Evolutionary conservation across 805 yeast species (phyloP).

Genomic region (Saccharomyces eubayanus): DNA sequence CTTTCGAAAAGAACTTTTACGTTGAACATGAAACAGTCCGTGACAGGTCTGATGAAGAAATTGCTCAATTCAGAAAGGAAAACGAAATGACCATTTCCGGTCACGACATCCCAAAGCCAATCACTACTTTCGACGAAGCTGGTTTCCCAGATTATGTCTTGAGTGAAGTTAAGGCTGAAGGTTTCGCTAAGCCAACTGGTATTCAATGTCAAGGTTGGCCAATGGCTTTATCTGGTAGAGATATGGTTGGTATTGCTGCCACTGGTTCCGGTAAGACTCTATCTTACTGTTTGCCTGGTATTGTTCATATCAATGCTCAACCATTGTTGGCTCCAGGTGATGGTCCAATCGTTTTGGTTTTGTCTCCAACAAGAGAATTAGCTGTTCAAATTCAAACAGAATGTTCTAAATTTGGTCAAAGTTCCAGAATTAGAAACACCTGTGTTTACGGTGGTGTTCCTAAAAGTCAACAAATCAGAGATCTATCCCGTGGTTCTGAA

Average conservation of each 20-base stretch:
- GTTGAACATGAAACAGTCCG: conserved; percentile 74
- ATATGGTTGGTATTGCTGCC: conserved; percentile 97
- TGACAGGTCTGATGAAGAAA: conserved; percentile 64
- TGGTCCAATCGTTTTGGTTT: conserved; percentile 91
- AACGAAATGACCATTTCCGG: conserved; percentile 84
- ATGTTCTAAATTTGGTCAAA: conserved; percentile 86
- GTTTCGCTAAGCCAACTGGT: conserved; percentile 89
- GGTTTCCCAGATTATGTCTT: conserved; percentile 95
- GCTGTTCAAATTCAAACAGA: conserved; percentile 96
- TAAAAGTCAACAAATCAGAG: conserved; percentile 95
- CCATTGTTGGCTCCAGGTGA: conserved; percentile 89
- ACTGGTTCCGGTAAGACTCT: conserved; percentile 99
- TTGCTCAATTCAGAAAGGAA: conserved; percentile 66
- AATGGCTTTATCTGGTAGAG: conserved; percentile 98
- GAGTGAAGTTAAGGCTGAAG: conserved; percentile 79
- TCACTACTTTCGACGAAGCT: conserved; percentile 88
- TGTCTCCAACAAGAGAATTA: conserved; percentile 98
- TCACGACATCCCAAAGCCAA: conserved; percentile 85
- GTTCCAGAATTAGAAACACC: conserved; percentile 90
- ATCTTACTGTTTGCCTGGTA: conserved; percentile 93
- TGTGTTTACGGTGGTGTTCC: conserved; percentile 99
- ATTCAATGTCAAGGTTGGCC: conserved; percentile 99
- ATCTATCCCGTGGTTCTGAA: conserved; percentile 89
- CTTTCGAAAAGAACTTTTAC: conserved; percentile 92
- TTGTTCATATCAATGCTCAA: conserved; percentile 97